Percentiles rank a stretch among this genome's conserved stretches.
These are phyloP conservation scores for Fusarium sarcochroum DNA, from an alignment of 2,329 filamentous ascomycete genomes.

Conservation along the genomic window DNA sequence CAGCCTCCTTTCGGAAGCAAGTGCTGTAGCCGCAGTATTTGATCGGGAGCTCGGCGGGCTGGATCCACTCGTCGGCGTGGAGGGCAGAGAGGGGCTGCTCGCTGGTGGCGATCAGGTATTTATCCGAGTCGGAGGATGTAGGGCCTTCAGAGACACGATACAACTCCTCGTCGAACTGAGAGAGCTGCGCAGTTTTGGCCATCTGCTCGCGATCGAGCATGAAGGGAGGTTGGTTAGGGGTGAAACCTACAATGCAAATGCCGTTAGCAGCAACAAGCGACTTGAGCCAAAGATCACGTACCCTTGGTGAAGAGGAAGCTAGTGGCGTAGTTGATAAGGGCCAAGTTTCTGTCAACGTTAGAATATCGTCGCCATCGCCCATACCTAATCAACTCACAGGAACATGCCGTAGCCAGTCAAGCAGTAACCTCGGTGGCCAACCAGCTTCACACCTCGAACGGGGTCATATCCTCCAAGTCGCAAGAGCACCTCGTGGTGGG, in stretches of 20 bases:
- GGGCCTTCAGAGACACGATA: constrained; percentile 96
- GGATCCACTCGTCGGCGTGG: constrained; percentile 94
- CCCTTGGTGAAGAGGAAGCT: constrained; percentile 76
- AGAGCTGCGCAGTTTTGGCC: constrained; percentile 97
- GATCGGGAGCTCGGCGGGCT: constrained; percentile 86
- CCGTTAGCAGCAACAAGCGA: constrained; percentile 15
- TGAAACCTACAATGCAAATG: constrained; percentile 71
- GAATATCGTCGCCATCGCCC: constrained; percentile 1
- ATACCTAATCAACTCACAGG: constrained; percentile 58
- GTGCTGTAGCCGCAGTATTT: constrained; percentile 88
- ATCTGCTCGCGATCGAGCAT: constrained; percentile 97
- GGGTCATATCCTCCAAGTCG: constrained; percentile 93
- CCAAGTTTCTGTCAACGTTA: constrained; percentile 73
- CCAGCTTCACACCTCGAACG: constrained; percentile 92
- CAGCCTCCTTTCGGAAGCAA: constrained; percentile 96
- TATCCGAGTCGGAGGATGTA: constrained; percentile 87
- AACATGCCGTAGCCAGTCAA: constrained; percentile 91
- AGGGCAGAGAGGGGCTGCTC: constrained; percentile 96
- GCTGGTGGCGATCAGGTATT: constrained; percentile 83
- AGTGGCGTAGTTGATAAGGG: constrained; percentile 93
- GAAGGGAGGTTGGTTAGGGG: constrained; percentile 86
- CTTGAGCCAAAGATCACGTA: constrained; percentile 2
- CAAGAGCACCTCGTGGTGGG: constrained; percentile 94
- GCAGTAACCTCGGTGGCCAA: constrained; percentile 95
- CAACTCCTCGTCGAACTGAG: constrained; percentile 97